A percentile compares a stretch with the other conserved stretches of the same genome.
Evolutionary conservation across 345 rosid genomes (phyloP).

Genomic region (Mallotus nudiflorus): DNA sequence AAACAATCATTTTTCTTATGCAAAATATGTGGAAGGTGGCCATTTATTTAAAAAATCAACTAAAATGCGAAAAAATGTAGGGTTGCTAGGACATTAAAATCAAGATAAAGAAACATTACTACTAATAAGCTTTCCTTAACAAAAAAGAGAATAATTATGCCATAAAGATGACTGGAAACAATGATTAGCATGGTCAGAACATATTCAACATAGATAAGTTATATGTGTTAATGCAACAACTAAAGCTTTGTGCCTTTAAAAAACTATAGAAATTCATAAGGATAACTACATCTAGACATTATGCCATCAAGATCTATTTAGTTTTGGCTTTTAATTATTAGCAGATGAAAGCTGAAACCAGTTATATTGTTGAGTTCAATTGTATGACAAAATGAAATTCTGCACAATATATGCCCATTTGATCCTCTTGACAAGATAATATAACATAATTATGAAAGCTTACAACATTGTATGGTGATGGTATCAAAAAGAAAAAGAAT

Average conservation of each 20-base stretch:
- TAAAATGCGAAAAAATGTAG: not conserved
- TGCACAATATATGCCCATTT: not conserved
- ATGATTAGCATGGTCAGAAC: not conserved
- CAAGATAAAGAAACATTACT: not conserved
- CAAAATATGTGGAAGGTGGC: not conserved
- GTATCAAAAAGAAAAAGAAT: slow-evolving; percentile 3
- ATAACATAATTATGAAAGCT: not conserved
- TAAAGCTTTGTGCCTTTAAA: not conserved
- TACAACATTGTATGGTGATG: not conserved
- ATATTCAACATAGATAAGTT: slow-evolving; percentile 1
- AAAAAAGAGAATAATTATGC: too few species aligned
- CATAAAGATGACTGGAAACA: not conserved
- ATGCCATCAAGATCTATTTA: not conserved
- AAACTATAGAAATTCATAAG: not conserved
- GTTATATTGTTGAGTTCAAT: not conserved
- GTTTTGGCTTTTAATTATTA: not conserved
- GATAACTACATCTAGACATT: not conserved
- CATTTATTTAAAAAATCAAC: not conserved
- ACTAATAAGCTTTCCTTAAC: not conserved
- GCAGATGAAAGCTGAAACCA: not conserved
- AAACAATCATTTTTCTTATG: not conserved
- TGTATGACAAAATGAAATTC: not conserved
- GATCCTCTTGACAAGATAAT: not conserved
- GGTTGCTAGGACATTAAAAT: not conserved
- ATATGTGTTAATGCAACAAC: not conserved